phyloP scores from a whole-genome alignment of 352 stramenopile species.

The Globisporangium iwayamae region DNA sequence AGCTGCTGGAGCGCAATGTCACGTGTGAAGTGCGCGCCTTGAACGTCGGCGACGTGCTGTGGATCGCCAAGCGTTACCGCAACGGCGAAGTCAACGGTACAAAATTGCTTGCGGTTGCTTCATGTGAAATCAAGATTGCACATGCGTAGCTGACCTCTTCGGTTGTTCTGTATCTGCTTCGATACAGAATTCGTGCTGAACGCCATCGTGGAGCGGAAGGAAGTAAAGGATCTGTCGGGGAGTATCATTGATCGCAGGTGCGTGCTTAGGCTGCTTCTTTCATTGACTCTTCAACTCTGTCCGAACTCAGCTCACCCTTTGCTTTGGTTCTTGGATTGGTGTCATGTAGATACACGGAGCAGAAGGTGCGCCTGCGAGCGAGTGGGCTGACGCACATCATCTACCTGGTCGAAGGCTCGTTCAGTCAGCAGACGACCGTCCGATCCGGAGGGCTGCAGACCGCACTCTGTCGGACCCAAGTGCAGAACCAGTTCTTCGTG shows the following conservation, averaged over 20 bases:
- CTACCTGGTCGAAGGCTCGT: constrained; percentile 81
- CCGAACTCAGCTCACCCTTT: neutral
- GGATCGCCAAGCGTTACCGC: constrained; percentile 58
- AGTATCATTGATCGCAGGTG: constrained; percentile 69
- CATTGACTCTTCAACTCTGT: neutral
- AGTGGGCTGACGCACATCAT: constrained; percentile 75
- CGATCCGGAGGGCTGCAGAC: constrained; percentile 56
- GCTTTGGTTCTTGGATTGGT: neutral
- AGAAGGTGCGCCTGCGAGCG: constrained; percentile 64
- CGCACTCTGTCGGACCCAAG: constrained; percentile 71
- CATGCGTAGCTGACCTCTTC: neutral
- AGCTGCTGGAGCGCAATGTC: constrained; percentile 70
- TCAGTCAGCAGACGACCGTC: constrained; percentile 69
- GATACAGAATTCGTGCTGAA: constrained; percentile 66
- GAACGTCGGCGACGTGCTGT: constrained; percentile 78
- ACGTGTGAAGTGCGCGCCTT: constrained; percentile 79
- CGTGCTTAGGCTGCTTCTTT: neutral
- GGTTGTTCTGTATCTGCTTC: too few relatives aligned
- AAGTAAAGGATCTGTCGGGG: constrained; percentile 70
- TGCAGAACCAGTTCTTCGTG: constrained; percentile 84
- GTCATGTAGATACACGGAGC: constrained; percentile 53
- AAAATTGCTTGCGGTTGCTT: neutral
- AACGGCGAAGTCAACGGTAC: constrained; percentile 17
- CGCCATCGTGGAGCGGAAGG: constrained; percentile 82
- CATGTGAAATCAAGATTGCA: neutral